Evolutionary conservation across 1,284 basidiomycete genomes (phyloP).

Genomic region (Trametes sp.): DNA sequence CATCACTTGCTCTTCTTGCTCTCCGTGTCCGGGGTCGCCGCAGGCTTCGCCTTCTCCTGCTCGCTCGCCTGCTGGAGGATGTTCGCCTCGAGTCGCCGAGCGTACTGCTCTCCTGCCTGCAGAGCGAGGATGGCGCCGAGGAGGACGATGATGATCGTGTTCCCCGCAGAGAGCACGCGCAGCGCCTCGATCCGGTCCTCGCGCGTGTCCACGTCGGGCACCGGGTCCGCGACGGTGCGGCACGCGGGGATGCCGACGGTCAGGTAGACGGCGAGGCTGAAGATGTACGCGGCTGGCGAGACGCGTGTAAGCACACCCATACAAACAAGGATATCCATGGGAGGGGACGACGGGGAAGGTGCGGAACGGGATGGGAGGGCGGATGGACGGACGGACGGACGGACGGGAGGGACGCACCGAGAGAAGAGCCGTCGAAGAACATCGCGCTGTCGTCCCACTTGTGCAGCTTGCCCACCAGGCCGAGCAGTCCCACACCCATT

Average conservation of each 20-base stretch:
- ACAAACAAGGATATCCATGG: not conserved
- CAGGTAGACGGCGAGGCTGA: slow-evolving; percentile 79
- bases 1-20: slow-evolving; percentile 46
- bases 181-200: slow-evolving; percentile 80
- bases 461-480: slow-evolving; percentile 79
- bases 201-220: slow-evolving; percentile 60
- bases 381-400: slow-evolving; percentile 7
- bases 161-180: slow-evolving; percentile 82
- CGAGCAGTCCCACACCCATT: slow-evolving; percentile 76
- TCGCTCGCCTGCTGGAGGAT: slow-evolving; percentile 50
- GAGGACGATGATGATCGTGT: slow-evolving; percentile 79
- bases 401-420: slow-evolving; percentile 59
- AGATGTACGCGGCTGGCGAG: slow-evolving; percentile 72
- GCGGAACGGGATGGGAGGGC: slow-evolving; percentile 4
- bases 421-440: slow-evolving; percentile 88
- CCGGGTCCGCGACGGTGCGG: slow-evolving; percentile 72
- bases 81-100: slow-evolving; percentile 69
- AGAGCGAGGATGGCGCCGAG: slow-evolving; percentile 70
- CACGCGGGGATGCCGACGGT: slow-evolving; percentile 81
- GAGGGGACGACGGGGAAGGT: not conserved
- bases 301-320: slow-evolving; percentile 5
- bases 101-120: slow-evolving; percentile 90
- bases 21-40: slow-evolving; percentile 30
- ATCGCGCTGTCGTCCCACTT: slow-evolving; percentile 90
- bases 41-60: slow-evolving; percentile 23